Conservation (phyloP, 306 rosid species). For the Potentilla sterilis region DNA sequence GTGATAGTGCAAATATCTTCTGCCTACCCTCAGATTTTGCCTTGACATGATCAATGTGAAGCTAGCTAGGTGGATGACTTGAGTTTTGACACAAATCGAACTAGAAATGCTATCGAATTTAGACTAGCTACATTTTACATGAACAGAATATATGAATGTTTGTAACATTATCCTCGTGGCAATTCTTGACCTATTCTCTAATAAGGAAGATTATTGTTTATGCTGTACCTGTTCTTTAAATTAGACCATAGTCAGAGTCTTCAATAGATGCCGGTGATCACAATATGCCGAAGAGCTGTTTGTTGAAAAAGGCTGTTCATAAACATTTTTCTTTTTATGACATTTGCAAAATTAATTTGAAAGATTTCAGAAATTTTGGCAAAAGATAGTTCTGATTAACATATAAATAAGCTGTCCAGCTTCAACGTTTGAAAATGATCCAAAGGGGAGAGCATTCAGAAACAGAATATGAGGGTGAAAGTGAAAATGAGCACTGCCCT, state of each 20-base stretch:
- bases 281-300: not conserved
- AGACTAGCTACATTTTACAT: not conserved
- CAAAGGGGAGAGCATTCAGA: not conserved
- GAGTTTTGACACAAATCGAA: not conserved
- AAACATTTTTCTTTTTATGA: too few species aligned
- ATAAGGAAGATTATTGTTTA: not conserved
- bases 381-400: not conserved
- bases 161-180: not conserved
- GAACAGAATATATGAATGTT: too few species aligned
- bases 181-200: not conserved
- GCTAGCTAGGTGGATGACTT: not conserved
- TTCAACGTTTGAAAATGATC: not conserved
- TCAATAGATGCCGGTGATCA: not conserved
- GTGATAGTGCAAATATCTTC: not conserved
- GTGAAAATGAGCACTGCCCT: not conserved
- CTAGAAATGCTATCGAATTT: not conserved
- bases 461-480: not conserved
- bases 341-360: too few species aligned
- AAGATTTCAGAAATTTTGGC: not conserved
- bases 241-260: not conserved
- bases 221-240: not conserved
- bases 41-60: not conserved
- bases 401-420: not conserved
- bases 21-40: not conserved
- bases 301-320: not conserved